A percentile compares a stretch with the other conserved stretches of the same genome.
These are phyloP conservation scores for Wickerhamomyces hampshirensis DNA, from an alignment of 805 yeast species.

Conservation along the genomic window DNA sequence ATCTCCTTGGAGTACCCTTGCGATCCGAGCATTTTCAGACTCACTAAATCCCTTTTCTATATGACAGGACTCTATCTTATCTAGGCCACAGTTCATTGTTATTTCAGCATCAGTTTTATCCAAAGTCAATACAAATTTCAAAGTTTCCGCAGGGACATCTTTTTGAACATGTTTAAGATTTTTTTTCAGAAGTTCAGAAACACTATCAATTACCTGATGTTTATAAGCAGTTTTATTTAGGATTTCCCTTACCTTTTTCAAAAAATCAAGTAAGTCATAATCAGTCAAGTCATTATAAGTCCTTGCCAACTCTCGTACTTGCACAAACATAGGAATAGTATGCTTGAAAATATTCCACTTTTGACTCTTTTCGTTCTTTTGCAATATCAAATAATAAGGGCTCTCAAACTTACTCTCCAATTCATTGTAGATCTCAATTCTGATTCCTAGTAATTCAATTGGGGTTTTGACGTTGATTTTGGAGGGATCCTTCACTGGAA, in stretches of 20 bases:
- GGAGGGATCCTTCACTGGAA: constrained; percentile 35
- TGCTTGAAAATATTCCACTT: constrained; percentile 33
- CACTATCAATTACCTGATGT: constrained; percentile 18
- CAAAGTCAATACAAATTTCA: constrained; percentile 13
- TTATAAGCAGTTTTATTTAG: constrained; percentile 16
- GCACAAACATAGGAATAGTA: constrained; percentile 29
- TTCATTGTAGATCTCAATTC: constrained; percentile 34
- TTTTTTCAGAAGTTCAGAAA: constrained; percentile 3
- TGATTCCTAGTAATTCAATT: constrained; percentile 28
- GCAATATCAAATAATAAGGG: constrained; percentile 33
- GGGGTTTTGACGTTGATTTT: constrained; percentile 16
- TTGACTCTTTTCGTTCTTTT: constrained; percentile 21
- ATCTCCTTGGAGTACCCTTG: constrained; percentile 18
- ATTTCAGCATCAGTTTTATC: constrained; percentile 10
- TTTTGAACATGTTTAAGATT: constrained; percentile 15
- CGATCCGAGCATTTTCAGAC: constrained; percentile 18
- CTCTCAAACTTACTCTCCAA: constrained; percentile 24
- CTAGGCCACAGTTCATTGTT: constrained; percentile 12
- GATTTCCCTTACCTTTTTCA: constrained; percentile 9
- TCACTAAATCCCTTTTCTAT: constrained; percentile 13
- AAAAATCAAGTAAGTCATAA: constrained; percentile 9
- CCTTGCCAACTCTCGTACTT: constrained; percentile 11
- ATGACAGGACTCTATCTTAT: constrained; percentile 13
- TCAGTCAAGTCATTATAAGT: constrained; percentile 18
- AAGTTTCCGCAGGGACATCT: constrained; percentile 16